Evolutionary conservation across 345 rosid genomes (phyloP), one percentile per base, ranked within the genome.

Genomic region (Sapria himalayana): DNA sequence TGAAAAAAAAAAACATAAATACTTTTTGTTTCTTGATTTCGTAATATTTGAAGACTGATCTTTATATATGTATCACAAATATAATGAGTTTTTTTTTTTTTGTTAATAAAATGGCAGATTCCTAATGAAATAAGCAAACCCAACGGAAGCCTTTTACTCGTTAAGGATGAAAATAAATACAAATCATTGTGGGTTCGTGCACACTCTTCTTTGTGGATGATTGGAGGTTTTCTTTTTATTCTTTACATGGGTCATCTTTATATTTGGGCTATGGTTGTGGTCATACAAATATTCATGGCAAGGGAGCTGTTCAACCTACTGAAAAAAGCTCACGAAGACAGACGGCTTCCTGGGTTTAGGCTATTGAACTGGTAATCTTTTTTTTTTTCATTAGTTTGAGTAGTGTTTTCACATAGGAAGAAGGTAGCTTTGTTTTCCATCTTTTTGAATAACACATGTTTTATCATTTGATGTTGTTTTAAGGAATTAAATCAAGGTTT

Each of bases 171-270:
- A 9, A 78, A 61, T 53, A 86, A 86, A 60, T 86, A 86, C 48
- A 77, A 55, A 22, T 78, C 85, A 6, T 67, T 86, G 69, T 66
- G 64, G 84, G 67, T 86, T 33, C 67, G 92, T 39, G 52, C 94
- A 17, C 51, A 68, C 52, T 86, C 94, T 4, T 69, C 92, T 0
- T 35, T 86, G 46, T 86, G 97, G 94, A 86, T 86, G 97, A 81
- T 81, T 61, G 92, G 72, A 25, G 77, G 81, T 29, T 86, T 86
- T 42, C 74, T 67, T 9, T 57, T 81, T 18, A 41, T 81, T 45
- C 89, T 86, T 58, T 81, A 76, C 72, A 65, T 81, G 92, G 97
- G 97, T 2, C 97, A 86, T 72, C 94, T 81, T 31, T 86, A 70
- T 54, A 81, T 86, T 44, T 70, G 86, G n/a, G 94, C 94, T 29